phyloP scores from a whole-genome alignment of 1,139 yeast genomes.

The Kluyveromyces sp. region DNA sequence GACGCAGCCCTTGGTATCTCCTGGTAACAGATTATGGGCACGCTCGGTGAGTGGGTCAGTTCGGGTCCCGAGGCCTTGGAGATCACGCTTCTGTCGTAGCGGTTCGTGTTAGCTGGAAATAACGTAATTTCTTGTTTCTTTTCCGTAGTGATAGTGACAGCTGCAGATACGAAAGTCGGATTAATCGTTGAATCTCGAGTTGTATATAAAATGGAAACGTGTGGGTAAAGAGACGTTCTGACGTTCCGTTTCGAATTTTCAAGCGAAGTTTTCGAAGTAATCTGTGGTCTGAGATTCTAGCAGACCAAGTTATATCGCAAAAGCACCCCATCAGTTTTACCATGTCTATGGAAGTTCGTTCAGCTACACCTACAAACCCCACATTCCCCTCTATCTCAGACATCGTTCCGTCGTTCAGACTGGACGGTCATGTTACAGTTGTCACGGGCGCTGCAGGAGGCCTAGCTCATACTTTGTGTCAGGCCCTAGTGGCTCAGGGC shows the following conservation, averaged over 20 bases:
- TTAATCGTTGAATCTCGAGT: neutral
- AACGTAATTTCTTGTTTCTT: neutral
- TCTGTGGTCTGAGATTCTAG: too few species aligned
- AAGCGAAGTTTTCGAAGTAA: neutral
- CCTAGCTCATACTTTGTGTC: slow-evolving; percentile 55
- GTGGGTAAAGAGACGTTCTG: neutral
- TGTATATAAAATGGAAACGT: neutral
- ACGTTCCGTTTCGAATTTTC: neutral
- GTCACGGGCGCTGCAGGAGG: slow-evolving; percentile 86
- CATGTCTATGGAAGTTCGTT: slow-evolving; percentile 11
- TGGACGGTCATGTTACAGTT: slow-evolving; percentile 66
- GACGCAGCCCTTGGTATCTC: too few species aligned
- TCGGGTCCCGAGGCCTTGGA: too few species aligned
- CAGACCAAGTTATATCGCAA: neutral
- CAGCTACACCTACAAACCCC: slow-evolving; percentile 18
- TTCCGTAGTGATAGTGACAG: too few species aligned
- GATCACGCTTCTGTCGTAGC: too few species aligned
- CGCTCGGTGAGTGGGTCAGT: too few species aligned
- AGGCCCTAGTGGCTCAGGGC: slow-evolving; percentile 61
- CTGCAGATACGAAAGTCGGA: too few species aligned
- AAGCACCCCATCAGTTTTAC: slow-evolving; percentile 5
- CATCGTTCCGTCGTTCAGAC: slow-evolving; percentile 40
- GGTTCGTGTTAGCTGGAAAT: too few species aligned
- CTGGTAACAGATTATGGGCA: too few species aligned
- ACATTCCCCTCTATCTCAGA: slow-evolving; percentile 21